Percentiles rank a stretch among this genome's conserved stretches.
Conservation (phyloP, 2,329 filamentous ascomycete genomes). For the Hypoxylon sp. region DNA sequence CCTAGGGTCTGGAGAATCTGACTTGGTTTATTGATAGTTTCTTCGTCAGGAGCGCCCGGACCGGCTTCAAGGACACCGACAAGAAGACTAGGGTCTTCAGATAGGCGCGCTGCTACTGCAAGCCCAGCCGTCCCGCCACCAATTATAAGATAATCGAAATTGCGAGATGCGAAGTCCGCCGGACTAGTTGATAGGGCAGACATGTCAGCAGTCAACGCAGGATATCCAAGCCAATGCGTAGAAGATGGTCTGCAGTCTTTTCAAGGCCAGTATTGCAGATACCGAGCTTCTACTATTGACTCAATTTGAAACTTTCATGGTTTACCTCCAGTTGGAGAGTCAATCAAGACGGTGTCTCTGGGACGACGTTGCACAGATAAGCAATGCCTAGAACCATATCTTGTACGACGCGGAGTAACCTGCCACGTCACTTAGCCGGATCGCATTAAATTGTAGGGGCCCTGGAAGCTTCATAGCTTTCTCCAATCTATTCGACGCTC, state of each 20-base stretch:
- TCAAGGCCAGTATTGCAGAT: too few relatives aligned
- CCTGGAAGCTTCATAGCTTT: too few relatives aligned
- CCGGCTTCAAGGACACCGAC: constrained; percentile 65
- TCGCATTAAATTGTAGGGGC: not conserved
- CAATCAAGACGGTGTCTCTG: not conserved
- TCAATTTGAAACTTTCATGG: too few relatives aligned
- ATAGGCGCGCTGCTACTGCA: constrained; percentile 59
- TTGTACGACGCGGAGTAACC: not conserved
- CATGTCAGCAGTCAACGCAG: not conserved
- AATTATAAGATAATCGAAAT: constrained; percentile 45
- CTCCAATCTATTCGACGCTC: too few relatives aligned
- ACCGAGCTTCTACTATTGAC: not conserved
- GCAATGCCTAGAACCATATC: not conserved
- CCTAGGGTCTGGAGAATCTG: constrained; percentile 57
- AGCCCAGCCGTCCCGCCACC: constrained; percentile 51
- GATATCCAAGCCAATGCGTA: not conserved
- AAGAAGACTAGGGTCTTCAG: constrained; percentile 58
- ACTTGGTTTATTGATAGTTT: constrained; percentile 56
- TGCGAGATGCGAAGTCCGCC: constrained; percentile 15
- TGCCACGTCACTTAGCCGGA: not conserved
- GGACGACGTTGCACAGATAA: not conserved
- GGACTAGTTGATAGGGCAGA: not conserved
- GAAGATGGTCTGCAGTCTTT: not conserved
- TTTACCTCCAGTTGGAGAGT: not conserved
- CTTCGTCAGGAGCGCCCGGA: constrained; percentile 45